Base-by-base conservation (phyloP, 2,329 filamentous ascomycete species). In the Cladosporium sp. region DNA sequence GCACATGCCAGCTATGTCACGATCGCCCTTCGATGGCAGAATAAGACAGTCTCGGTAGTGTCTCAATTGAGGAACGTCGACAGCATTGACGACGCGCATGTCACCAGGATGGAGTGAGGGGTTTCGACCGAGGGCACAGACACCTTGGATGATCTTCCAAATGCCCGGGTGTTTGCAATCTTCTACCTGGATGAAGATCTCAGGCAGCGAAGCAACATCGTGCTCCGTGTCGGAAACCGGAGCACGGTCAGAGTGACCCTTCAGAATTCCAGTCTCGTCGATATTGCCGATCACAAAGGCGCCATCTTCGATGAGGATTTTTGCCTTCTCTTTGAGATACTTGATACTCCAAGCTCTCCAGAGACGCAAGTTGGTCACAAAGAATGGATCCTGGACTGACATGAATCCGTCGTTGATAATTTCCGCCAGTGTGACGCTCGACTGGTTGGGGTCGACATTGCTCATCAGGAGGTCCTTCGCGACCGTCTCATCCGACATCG, bases 61-160 rank as follows among this genome's bases (percentile, higher is more conserved):
- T 54, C 83, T 86, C 3, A 99, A 81, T n/a, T 81, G 80, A 0
- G 88, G 86, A 1, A 88, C 83, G 70, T 98, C 85, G 3, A 98
- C 89, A 2, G 95, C 95, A 67, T 88, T 85, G 1, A 98, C 94
- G 0, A 97, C 86, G 25, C 95, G 89, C 54, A 98, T 87, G 73
- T 99, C 95, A 5, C 95, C 95, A 0, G 93, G 91, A 72, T 99
- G 94, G 7, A 99, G 84, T 0, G 94, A 97, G 0, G 95, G 95
- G 71, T 99, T 99, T 28, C 95, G 89, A 1, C 93, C 93, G 0
- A 99, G 83, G 7, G 96, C 81, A 72, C 95, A 98, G 3, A 92
- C 74, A 0, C 93, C 93, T 67, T 88, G 83, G 26, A 97, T 85
- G 1, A 94, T 80, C 60, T 82, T 84, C 71, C 90, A 89, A 25